These are phyloP conservation scores for Bipolaris bicolor DNA, from an alignment of 2,329 filamentous ascomycete species.

Conservation along the genomic window DNA sequence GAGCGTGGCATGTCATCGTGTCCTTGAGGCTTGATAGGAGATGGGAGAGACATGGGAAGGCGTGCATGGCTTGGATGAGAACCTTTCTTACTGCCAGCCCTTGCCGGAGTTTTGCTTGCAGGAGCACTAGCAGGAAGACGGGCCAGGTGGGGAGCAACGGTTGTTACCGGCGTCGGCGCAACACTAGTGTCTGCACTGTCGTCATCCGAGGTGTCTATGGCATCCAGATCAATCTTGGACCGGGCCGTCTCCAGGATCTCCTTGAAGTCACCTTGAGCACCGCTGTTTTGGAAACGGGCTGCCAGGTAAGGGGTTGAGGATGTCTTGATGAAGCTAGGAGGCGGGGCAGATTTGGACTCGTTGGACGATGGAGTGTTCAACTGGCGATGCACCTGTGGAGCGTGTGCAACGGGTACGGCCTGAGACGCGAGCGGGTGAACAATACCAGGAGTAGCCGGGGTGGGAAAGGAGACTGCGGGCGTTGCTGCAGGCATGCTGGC, in stretches of 20 bases:
- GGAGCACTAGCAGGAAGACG: conserved; percentile 40
- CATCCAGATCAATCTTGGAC: conserved; percentile 46
- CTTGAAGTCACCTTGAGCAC: conserved; percentile 50
- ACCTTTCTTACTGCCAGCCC: conserved; percentile 44
- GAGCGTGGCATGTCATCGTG: conserved; percentile 42
- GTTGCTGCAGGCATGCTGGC: conserved; percentile 33
- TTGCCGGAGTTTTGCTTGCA: conserved; percentile 39
- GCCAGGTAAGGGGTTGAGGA: conserved; percentile 52
- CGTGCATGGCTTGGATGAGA: conserved; percentile 36
- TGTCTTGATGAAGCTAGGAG: conserved; percentile 46
- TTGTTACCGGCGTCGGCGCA: conserved; percentile 37
- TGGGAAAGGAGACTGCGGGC: conserved; percentile 39
- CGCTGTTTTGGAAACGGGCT: conserved; percentile 48
- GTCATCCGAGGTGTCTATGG: conserved; percentile 46
- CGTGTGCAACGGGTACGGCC: conserved; percentile 31
- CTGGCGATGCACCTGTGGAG: conserved; percentile 43
- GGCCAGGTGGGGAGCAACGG: conserved; percentile 39
- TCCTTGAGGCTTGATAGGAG: conserved; percentile 34
- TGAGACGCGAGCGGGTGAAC: conserved; percentile 46
- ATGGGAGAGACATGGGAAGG: conserved; percentile 40
- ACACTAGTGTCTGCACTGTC: conserved; percentile 39
- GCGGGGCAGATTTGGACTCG: conserved; percentile 17
- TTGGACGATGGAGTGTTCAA: conserved; percentile 29
- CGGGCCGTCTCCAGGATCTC: conserved; percentile 45
- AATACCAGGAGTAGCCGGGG: conserved; percentile 38